Percentiles rank a stretch among this genome's conserved stretches.
These are phyloP conservation scores for Boletellus ananas DNA, from an alignment of 768 basidiomycete genomes.

Conservation along the genomic window DNA sequence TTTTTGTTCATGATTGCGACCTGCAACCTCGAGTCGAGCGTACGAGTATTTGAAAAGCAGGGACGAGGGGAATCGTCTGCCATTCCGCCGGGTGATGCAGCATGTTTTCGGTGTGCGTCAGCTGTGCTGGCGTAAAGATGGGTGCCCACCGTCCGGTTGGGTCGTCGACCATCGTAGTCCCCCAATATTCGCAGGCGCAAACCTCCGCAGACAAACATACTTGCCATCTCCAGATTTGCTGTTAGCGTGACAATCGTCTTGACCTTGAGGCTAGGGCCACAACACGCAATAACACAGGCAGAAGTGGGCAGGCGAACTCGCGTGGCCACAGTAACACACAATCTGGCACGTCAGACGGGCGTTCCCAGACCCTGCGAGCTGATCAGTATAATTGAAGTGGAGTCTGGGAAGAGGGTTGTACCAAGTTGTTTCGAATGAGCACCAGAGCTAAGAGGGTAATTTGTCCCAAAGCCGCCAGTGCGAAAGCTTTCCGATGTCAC, in stretches of 20 bases:
- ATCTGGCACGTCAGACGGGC: too few relatives aligned
- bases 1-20: too few relatives aligned
- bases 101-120: background rate
- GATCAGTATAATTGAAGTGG: background rate
- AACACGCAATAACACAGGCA: background rate
- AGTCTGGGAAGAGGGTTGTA: background rate
- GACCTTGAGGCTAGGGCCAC: background rate
- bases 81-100: background rate
- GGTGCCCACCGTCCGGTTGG: background rate
- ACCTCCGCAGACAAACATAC: slow-evolving; percentile 6
- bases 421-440: background rate
- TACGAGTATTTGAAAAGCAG: background rate
- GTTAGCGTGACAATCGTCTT: background rate
- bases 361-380: background rate
- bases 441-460: background rate
- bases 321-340: background rate
- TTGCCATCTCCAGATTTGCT: slow-evolving; percentile 3
- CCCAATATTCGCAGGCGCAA: background rate
- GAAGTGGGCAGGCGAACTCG: background rate
- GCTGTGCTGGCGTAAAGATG: background rate
- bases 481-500: too few relatives aligned
- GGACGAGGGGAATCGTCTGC: too few relatives aligned
- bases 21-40: too few relatives aligned
- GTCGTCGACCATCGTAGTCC: background rate
- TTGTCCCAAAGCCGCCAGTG: background rate